Base-by-base conservation (phyloP, 495 filamentous ascomycete species). In the Annulohypoxylon nitens region DNA sequence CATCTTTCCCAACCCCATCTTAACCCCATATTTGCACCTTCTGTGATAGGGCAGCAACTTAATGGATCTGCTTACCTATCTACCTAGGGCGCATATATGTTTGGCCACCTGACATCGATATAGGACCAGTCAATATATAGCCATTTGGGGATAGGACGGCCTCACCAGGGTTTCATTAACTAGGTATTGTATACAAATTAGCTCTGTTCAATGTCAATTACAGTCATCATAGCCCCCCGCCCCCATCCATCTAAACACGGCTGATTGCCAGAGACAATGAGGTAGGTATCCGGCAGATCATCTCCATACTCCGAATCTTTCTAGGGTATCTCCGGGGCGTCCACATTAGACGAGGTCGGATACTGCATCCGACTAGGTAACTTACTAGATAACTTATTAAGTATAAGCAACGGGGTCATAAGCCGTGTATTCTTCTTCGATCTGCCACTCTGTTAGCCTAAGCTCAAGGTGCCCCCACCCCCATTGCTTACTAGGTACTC, bases 211-310 rank as follows among this genome's bases (percentile, higher is more conserved):
- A 14, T 53, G 26, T 39, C 48, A 26, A 25, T 3, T 26, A 64
- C 20, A 18, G 62, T 5, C 33, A 39, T 11, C 18, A 11, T 25
- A 39, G n/a, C 39, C 39, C 37, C 25, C 14, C 43, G 8, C 43
- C 45, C 43, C 23, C 36, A 43, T 69, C 25, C 23, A 54, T 69
- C 37, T 34, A 54, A 36, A 53, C 51, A 10, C 33, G 53, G 55
- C 16, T 4, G 34, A 11, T 39, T 48, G 10, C 34, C 14, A 59
- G 23, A 58, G 8, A 23, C 11, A 23, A 36, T 3, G 26, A 14
- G 14, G 12, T 30, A 55, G 48, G 55, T 62, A 34, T 47, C 37
- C 58, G 50, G 55, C 48, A 69, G 58, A 63, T 63, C 50, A 30
- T 37, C 41, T 23, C 4, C 41, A 50, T 8, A 26, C 16, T 25